Percentiles rank a stretch among this genome's conserved stretches.
Conservation (phyloP, 257 asterid species). For the Cordia subcordata region DNA sequence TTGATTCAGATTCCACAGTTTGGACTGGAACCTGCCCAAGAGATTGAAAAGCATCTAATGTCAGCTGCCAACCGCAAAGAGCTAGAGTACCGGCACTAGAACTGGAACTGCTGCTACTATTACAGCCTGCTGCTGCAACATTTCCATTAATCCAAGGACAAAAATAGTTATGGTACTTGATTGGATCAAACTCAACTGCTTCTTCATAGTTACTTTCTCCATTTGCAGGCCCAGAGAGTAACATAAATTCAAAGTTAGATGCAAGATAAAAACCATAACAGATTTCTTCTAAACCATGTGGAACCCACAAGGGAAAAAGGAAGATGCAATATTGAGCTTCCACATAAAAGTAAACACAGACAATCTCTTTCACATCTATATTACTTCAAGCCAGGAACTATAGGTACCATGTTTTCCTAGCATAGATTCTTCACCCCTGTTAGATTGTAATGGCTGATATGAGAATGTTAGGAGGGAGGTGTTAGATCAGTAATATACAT, state of each 20-base stretch:
- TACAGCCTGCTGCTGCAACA: slow-evolving; percentile 97
- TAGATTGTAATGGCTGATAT: too few relatives aligned
- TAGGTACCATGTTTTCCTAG: too few relatives aligned
- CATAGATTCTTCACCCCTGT: too few relatives aligned
- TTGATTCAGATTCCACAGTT: slow-evolving; percentile 94
- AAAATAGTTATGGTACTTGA: slow-evolving; percentile 80
- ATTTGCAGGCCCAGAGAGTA: slow-evolving; percentile 65
- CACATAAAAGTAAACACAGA: too few relatives aligned
- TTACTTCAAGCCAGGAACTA: too few relatives aligned
- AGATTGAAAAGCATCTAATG: slow-evolving; percentile 91
- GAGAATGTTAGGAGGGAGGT: too few relatives aligned
- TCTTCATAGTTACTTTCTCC: slow-evolving; percentile 94
- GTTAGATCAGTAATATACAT: too few relatives aligned
- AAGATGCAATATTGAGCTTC: neutral
- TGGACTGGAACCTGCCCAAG: slow-evolving; percentile 84
- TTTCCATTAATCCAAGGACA: slow-evolving; percentile 99
- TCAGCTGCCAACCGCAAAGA: slow-evolving; percentile 95
- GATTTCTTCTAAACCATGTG: neutral
- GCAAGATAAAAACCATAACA: neutral
- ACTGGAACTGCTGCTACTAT: slow-evolving; percentile 73
- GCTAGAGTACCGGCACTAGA: slow-evolving; percentile 71
- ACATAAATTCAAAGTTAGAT: slow-evolving; percentile 16
- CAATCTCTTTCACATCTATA: too few relatives aligned
- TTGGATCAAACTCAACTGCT: slow-evolving; percentile 87
- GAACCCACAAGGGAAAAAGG: slow-evolving; percentile 4